Evolutionary conservation across 768 basidiomycete species (phyloP).

Genomic region (Multifurca ochricompacta): DNA sequence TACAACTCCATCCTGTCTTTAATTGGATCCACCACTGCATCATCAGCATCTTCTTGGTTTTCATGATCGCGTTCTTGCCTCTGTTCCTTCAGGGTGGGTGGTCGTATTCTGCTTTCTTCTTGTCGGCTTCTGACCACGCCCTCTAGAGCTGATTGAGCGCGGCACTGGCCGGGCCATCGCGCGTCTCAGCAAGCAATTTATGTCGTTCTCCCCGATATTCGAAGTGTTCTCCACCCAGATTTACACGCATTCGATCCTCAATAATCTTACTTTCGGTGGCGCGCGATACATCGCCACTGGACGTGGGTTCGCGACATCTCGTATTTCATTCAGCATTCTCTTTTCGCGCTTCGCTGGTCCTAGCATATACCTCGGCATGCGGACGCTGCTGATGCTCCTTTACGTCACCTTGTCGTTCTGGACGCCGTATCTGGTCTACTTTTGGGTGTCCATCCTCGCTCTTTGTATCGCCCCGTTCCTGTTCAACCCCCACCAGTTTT

Average conservation of each 20-base stretch:
- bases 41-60: slow-evolving; percentile 97
- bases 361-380: slow-evolving; percentile 94
- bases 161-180: slow-evolving; percentile 88
- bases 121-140: slow-evolving; percentile 14
- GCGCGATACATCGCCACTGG: slow-evolving; percentile 98
- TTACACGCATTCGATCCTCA: slow-evolving; percentile 94
- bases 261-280: slow-evolving; percentile 95
- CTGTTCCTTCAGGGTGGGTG: slow-evolving; percentile 85
- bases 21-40: slow-evolving; percentile 95
- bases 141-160: slow-evolving; percentile 85
- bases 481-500: slow-evolving; percentile 99
- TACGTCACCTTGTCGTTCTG: slow-evolving; percentile 90
- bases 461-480: slow-evolving; percentile 94
- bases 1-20: slow-evolving; percentile 92
- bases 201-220: slow-evolving; percentile 90
- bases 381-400: slow-evolving; percentile 84
- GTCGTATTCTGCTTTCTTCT: neutral
- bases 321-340: slow-evolving; percentile 90
- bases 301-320: slow-evolving; percentile 94
- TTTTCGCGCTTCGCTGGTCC: slow-evolving; percentile 99
- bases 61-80: slow-evolving; percentile 93
- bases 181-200: slow-evolving; percentile 89
- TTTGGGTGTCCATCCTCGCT: slow-evolving; percentile 92
- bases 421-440: slow-evolving; percentile 92
- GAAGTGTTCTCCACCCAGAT: slow-evolving; percentile 99